Base-by-base conservation (phyloP, 768 basidiomycete genomes). In the Ephemerocybe angulata region DNA sequence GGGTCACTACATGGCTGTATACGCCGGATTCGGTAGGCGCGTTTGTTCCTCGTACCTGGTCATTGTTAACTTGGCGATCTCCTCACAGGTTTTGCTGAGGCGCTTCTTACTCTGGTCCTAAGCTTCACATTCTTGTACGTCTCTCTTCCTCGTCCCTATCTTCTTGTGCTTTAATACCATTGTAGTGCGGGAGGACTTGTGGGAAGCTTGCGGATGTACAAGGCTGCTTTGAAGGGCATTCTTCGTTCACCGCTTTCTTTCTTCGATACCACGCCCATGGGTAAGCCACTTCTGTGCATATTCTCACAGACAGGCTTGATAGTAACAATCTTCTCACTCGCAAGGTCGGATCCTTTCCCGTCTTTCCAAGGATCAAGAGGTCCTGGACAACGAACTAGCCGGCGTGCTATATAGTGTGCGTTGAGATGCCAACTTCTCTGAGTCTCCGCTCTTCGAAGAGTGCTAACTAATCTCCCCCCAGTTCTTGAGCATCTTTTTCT, bases 211-310 rank as follows among this genome's bases (percentile, higher is more conserved):
- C 67, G 66, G 11, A 64, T 88, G 40, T 88, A 86, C 69, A 78
- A 73, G 59, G 66, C 70, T 4, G 85, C 85, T 0, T 69, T 88
- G 11, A 63, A 58, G 5, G 73, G 75, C 11, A 83, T 90, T 3
- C 62, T 90, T 50, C 70, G 76, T 4, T 86, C 85, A 4, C 83
- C 85, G 0, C 65, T 76, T 0, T 77, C 83, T 2, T 88, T 87
- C 71, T 88, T 87, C 63, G 88, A 90, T 63, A 84, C 85, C 1
- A 88, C 86, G 0, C 84, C 84, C 1, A 76, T 84, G 63, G 83
- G 83, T 83, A 59, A 33, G 69, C n/a, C n/a, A n/a, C n/a, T n/a
- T n/a, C n/a, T 58, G 19, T 44, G 27, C 19, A 28, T 54, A 5
- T 12, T 25, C 15, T 37, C 19, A n/a, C n/a, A n/a, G n/a, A 1